Percentiles rank a stretch among this genome's conserved stretches.
Evolutionary conservation across 2,329 filamentous ascomycete species (phyloP).

Genomic region (Scortechinia acanthostroma): DNA sequence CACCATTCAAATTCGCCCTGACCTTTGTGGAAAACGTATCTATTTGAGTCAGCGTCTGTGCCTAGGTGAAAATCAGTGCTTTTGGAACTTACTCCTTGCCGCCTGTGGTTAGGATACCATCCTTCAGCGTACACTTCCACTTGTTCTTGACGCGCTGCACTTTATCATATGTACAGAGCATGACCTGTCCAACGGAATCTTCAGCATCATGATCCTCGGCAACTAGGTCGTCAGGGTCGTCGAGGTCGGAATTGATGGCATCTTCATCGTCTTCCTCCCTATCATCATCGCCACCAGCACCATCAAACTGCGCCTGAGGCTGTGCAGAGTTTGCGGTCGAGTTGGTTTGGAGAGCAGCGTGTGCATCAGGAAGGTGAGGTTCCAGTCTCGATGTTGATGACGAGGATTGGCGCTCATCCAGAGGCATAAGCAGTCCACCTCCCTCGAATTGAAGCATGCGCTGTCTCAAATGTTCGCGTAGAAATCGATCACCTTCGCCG

Average conservation of each 20-base stretch:
- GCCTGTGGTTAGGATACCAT: conserved; percentile 87
- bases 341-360: background rate
- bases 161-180: conserved; percentile 99
- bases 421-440: conserved; percentile 31
- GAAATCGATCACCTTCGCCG: conserved; percentile 18
- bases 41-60: conserved; percentile 21
- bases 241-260: conserved; percentile 95
- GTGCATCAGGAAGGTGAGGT: background rate
- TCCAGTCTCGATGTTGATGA: conserved; percentile 3
- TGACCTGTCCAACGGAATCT: conserved; percentile 77
- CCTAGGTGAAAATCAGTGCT: background rate
- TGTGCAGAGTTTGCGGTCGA: background rate
- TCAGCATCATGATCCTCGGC: conserved; percentile 83
- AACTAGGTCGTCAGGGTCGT: conserved; percentile 81
- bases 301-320: conserved; percentile 25
- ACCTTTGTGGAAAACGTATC: conserved; percentile 94
- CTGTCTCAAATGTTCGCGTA: conserved; percentile 29
- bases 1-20: conserved; percentile 98
- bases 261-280: conserved; percentile 72
- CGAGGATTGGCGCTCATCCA: conserved; percentile 22
- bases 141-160: conserved; percentile 99
- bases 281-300: conserved; percentile 52
- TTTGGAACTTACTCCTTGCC: conserved; percentile 63
- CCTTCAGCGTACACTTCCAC: conserved; percentile 98
- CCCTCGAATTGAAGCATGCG: conserved; percentile 30